Evolutionary conservation across 2,329 filamentous ascomycete genomes (phyloP).

Genomic region (Ceratocystis destructans): DNA sequence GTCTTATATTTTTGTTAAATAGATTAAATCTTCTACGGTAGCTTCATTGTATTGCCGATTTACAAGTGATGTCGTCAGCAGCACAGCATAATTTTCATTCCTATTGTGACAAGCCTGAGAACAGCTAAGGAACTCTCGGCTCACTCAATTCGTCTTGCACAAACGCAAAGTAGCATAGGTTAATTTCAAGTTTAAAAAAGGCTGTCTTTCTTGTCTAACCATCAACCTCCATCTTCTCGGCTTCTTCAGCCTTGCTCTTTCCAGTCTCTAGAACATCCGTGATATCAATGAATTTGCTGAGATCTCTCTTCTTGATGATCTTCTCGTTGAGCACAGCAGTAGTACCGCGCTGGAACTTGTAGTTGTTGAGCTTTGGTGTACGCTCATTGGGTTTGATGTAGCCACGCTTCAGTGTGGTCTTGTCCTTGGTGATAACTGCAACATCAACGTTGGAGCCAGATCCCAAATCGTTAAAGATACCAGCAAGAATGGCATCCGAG

Average conservation of each 20-base stretch:
- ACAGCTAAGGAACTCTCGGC: not conserved
- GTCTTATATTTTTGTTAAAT: not conserved
- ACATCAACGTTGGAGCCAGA: constrained; percentile 97
- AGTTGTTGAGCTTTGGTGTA: constrained; percentile 81
- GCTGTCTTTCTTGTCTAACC: constrained; percentile 29
- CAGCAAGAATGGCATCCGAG: constrained; percentile 78
- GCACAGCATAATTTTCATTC: not conserved
- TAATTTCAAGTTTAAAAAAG: not conserved
- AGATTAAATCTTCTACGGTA: not conserved
- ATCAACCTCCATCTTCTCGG: constrained; percentile 57
- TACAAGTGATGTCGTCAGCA: too few species aligned
- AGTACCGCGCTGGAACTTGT: constrained; percentile 80
- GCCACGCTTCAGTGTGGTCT: constrained; percentile 86
- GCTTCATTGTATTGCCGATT: not conserved
- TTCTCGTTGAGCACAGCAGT: constrained; percentile 94
- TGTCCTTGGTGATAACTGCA: constrained; percentile 85
- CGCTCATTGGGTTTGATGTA: constrained; percentile 88
- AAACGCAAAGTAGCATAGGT: not conserved
- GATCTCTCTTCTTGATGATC: constrained; percentile 84
- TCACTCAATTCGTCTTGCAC: not conserved
- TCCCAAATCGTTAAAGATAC: constrained; percentile 97
- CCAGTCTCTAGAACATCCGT: constrained; percentile 64
- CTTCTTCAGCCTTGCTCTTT: constrained; percentile 35
- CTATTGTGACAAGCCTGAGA: not conserved
- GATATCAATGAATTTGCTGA: constrained; percentile 86